Base-by-base conservation (phyloP, 2,329 filamentous ascomycete species). In the Epichloe sibirici region DNA sequence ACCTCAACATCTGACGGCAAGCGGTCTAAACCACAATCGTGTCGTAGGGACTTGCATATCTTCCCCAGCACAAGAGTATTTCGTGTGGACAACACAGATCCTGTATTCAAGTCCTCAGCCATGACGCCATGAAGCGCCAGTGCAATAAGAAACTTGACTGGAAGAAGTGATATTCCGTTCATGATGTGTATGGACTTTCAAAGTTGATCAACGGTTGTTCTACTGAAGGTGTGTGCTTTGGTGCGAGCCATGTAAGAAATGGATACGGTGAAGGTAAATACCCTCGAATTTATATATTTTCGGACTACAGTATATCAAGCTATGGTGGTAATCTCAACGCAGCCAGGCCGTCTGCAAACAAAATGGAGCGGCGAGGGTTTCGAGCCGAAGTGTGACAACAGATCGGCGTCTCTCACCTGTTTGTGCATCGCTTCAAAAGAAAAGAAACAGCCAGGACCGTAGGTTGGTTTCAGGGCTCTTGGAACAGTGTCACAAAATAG, bases 1-100 rank as follows among this genome's bases (percentile, higher is more conserved):
- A 55, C 53, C 39, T 55, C 53, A 21, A 53, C 42, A 15, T 38
- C 38, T 46, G 48, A 44, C 23, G 53, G 37, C 11, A 55, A 34
- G 37, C 40, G 34, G 12, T 51, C 35, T 15, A 55, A 5, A 38
- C 34, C 44, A 42, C 53, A 55, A 17, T 51, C 51, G 28, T 42
- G 25, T 37, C 45, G 51, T 46, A 55, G 23, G 13, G 48, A 51
- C 28, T 44, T 48, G 44, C 53, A 53, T 42, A 55, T 47, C 21
- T 55, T 43, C 3, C 53, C 53, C 23, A 55, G 40, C 9, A 53
- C 35, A 35, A 52, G 53, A 45, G 48, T 40, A 25, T 49, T 45
- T 37, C 35, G 23, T 12, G 15, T 35, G 31, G 42, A 37, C 17
- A 51, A 25, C 4, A 35, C 23, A 25, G 35, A 47, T 23, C 12